Conservation (phyloP, 306 rosid species). For the Canavalia gladiata region DNA sequence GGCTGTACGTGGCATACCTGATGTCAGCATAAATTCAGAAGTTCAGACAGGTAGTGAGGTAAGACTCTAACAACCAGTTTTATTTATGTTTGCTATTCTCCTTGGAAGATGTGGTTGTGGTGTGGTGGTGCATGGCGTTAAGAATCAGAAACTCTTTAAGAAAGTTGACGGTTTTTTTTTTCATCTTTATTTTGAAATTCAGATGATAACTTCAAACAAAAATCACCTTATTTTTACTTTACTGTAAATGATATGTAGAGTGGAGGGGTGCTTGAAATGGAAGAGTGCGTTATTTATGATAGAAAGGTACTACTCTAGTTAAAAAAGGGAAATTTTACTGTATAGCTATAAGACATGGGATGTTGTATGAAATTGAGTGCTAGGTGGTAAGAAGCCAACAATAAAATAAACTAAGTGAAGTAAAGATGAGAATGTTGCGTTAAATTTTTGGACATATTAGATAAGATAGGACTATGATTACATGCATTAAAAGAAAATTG, state of each 20-base stretch:
- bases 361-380: neutral
- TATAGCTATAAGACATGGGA: neutral
- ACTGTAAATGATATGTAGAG: neutral
- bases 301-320: neutral
- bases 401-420: neutral
- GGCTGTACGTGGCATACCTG: slow-evolving; percentile 91
- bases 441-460: neutral
- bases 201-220: slow-evolving; percentile 7
- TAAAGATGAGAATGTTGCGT: neutral
- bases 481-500: neutral
- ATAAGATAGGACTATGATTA: neutral
- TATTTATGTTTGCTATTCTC: slow-evolving; percentile 19
- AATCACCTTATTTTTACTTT: neutral
- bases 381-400: neutral
- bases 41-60: slow-evolving; percentile 73
- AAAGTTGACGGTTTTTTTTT: neutral
- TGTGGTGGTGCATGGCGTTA: slow-evolving; percentile 29
- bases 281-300: neutral
- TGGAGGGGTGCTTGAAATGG: neutral
- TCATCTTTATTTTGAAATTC: slow-evolving; percentile 1
- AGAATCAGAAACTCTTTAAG: slow-evolving; percentile 3
- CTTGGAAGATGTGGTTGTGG: slow-evolving; percentile 29
- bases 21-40: slow-evolving; percentile 79
- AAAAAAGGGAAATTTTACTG: neutral
- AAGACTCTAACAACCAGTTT: slow-evolving; percentile 26